These are phyloP conservation scores for Isoetes taiwanensis DNA, from an alignment of 75 land plant genomes.

Conservation along the genomic window DNA sequence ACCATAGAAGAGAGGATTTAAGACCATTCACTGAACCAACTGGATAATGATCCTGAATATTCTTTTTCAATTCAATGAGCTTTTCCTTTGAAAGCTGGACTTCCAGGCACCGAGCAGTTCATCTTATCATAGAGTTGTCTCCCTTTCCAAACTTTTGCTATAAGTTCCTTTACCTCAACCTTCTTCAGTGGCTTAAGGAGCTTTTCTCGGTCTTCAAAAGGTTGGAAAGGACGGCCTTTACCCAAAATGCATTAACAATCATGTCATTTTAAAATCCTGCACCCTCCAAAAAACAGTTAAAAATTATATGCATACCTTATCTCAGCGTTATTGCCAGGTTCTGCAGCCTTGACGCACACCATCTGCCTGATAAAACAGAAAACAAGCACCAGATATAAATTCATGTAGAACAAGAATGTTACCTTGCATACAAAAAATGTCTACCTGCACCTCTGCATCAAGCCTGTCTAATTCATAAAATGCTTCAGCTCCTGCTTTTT, in stretches of 20 bases:
- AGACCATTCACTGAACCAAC: constrained; percentile 42
- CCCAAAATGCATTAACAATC: constrained; percentile 47
- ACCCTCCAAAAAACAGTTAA: not conserved
- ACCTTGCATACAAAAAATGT: not conserved
- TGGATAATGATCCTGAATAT: constrained; percentile 64
- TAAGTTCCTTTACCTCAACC: constrained; percentile 42
- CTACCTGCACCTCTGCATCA: constrained; percentile 15
- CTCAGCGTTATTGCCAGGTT: constrained; percentile 86
- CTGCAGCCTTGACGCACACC: constrained; percentile 94
- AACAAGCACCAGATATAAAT: not conserved
- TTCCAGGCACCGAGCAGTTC: constrained; percentile 70
- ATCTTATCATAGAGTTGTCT: constrained; percentile 69
- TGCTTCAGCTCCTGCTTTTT: constrained; percentile 37
- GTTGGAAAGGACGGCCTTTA: constrained; percentile 71
- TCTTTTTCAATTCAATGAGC: constrained; percentile 42
- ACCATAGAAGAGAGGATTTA: constrained; percentile 71
- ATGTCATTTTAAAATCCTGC: not conserved
- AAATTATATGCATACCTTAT: constrained; percentile 85
- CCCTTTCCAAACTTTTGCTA: constrained; percentile 69
- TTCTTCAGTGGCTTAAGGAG: constrained; percentile 81
- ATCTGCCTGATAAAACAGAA: constrained; percentile 54
- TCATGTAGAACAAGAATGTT: not conserved
- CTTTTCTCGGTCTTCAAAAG: constrained; percentile 60
- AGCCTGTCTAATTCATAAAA: constrained; percentile 13
- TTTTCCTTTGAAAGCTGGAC: constrained; percentile 42